phyloP scores from a whole-genome alignment of 2,329 filamentous ascomycete species.

The Hypoxylon rubiginosum region DNA sequence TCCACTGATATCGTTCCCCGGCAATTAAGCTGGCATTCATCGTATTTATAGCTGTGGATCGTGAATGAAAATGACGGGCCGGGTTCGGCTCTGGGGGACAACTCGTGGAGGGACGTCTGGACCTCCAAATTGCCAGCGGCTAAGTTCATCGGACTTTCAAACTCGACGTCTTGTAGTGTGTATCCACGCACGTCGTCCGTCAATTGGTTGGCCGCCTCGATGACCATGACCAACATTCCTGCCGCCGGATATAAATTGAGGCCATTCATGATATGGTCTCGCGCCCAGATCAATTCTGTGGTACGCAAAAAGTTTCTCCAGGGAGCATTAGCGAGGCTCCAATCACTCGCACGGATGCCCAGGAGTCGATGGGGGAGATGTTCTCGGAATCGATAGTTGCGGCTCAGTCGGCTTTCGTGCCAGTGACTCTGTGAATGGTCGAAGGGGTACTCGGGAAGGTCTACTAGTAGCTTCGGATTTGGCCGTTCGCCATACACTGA shows the following conservation, averaged over 20 bases:
- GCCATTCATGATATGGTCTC: background rate
- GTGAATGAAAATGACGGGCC: slow-evolving; percentile 22
- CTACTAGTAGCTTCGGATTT: slow-evolving; percentile 38
- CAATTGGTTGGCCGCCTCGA: too few relatives aligned
- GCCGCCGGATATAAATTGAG: background rate
- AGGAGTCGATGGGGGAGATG: slow-evolving; percentile 48
- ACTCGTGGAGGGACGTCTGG: slow-evolving; percentile 23
- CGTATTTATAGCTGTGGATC: slow-evolving; percentile 10
- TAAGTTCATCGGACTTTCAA: slow-evolving; percentile 29
- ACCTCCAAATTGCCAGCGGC: slow-evolving; percentile 17
- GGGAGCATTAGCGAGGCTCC: slow-evolving; percentile 39
- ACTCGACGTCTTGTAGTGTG: slow-evolving; percentile 17
- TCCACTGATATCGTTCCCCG: too few relatives aligned
- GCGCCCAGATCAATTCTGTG: slow-evolving; percentile 44
- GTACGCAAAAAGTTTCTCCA: slow-evolving; percentile 60
- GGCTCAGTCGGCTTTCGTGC: slow-evolving; percentile 52
- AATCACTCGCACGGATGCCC: slow-evolving; percentile 38
- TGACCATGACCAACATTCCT: slow-evolving; percentile 1
- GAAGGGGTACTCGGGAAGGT: slow-evolving; percentile 58
- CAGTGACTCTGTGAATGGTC: slow-evolving; percentile 55
- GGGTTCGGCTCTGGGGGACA: background rate
- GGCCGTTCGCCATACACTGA: too few relatives aligned
- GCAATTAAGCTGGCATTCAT: slow-evolving; percentile 19
- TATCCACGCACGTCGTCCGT: slow-evolving; percentile 2
- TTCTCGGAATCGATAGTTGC: slow-evolving; percentile 44